Evolutionary conservation across 1,284 basidiomycete species (phyloP).

Genomic region (Leccinum pseudoinsigne): DNA sequence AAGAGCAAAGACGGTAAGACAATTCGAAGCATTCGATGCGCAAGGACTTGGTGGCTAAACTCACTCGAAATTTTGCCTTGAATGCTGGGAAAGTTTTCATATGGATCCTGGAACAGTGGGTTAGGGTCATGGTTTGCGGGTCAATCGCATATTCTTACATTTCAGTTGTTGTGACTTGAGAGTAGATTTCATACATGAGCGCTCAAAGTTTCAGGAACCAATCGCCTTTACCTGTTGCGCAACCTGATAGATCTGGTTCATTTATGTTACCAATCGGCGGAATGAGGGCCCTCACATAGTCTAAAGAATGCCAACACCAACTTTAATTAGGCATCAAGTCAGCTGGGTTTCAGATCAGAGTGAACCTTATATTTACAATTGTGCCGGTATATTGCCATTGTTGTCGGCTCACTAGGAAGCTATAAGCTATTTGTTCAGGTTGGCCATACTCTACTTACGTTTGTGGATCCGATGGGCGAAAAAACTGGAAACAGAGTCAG

Average conservation of each 20-base stretch:
- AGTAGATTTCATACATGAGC: not conserved
- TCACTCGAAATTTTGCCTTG: conserved; percentile 27
- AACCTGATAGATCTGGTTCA: conserved; percentile 20
- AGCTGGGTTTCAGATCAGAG: not conserved
- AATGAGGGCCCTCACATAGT: conserved; percentile 35
- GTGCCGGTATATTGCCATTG: conserved; percentile 27
- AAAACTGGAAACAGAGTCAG: conserved; percentile 21
- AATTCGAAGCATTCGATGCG: not conserved
- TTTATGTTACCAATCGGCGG: not conserved
- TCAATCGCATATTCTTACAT: conserved; percentile 33
- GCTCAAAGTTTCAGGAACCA: not conserved
- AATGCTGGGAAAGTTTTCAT: conserved; percentile 25
- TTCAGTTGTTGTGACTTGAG: conserved; percentile 39
- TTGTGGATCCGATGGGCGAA: conserved; percentile 34
- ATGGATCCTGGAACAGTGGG: conserved; percentile 24
- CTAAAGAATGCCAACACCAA: conserved; percentile 31
- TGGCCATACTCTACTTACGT: conserved; percentile 17
- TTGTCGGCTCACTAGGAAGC: conserved; percentile 24
- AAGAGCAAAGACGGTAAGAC: conserved; percentile 1
- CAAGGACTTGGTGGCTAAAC: conserved; percentile 1
- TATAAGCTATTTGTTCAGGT: not conserved
- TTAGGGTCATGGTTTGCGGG: not conserved
- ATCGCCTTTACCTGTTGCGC: conserved; percentile 27
- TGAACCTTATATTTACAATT: conserved; percentile 20
- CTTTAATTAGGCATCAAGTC: conserved; percentile 17